Conservation (phyloP, 805 yeast species). For the Brettanomyces sp. region DNA sequence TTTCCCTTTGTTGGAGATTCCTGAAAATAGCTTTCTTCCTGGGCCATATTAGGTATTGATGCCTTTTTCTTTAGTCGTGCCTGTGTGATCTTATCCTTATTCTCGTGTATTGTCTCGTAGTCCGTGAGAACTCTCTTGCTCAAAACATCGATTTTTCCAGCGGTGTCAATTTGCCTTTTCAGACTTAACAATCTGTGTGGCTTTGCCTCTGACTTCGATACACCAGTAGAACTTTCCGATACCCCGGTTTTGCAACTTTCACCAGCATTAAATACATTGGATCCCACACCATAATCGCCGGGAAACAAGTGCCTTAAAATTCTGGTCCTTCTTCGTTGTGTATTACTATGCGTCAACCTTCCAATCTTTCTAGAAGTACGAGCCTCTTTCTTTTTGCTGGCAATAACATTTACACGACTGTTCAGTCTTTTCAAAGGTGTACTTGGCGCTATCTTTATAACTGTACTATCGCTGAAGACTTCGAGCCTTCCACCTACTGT, state of each 20-base stretch:
- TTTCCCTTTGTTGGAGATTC: slow-evolving; percentile 1
- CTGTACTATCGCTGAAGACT: slow-evolving; percentile 39
- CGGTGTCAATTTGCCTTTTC: not conserved
- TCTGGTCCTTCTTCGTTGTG: not conserved
- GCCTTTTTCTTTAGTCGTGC: not conserved
- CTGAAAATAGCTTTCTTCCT: not conserved
- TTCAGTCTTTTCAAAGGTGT: slow-evolving; percentile 63
- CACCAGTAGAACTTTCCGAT: not conserved
- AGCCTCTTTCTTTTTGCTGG: not conserved
- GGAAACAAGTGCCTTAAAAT: not conserved
- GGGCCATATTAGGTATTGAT: not conserved
- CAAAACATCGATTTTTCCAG: slow-evolving; percentile 2
- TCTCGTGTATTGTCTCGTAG: not conserved
- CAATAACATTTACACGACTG: not conserved
- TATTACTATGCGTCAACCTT: not conserved
- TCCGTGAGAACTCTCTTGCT: slow-evolving; percentile 1
- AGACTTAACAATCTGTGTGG: not conserved
- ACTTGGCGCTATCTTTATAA: slow-evolving; percentile 44
- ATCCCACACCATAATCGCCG: not conserved
- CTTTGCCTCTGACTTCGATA: not conserved
- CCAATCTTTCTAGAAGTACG: not conserved
- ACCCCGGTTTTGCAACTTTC: not conserved
- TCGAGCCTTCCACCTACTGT: slow-evolving; percentile 39
- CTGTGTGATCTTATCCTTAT: not conserved
- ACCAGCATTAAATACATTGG: not conserved